A percentile compares a stretch with the other conserved stretches of the same genome.
These are phyloP conservation scores for Vicia sativa DNA, from an alignment of 306 rosid genomes.

Conservation along the genomic window DNA sequence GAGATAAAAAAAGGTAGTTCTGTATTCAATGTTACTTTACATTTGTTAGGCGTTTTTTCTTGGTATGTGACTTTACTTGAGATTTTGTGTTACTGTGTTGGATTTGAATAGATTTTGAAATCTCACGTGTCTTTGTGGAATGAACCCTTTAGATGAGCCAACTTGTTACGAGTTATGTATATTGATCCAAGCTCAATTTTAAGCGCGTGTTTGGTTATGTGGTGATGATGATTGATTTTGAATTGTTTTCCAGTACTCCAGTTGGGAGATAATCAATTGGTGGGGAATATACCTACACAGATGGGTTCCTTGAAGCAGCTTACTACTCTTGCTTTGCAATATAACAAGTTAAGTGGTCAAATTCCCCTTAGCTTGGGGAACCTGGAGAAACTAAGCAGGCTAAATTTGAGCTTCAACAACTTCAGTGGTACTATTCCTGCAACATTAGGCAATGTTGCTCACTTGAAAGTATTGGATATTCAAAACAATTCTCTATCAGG, in stretches of 20 bases:
- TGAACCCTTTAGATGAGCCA: neutral
- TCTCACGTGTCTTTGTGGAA: neutral
- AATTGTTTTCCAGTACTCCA: slow-evolving; percentile 58
- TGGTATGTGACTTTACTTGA: neutral
- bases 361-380: slow-evolving; percentile 73
- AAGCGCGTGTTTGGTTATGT: neutral
- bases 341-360: slow-evolving; percentile 64
- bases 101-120: neutral
- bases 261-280: slow-evolving; percentile 77
- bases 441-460: slow-evolving; percentile 48
- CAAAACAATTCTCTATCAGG: slow-evolving; percentile 81
- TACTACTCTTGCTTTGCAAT: slow-evolving; percentile 68
- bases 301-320: slow-evolving; percentile 72
- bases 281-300: slow-evolving; percentile 64
- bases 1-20: neutral
- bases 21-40: neutral
- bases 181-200: slow-evolving; percentile 17
- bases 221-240: neutral
- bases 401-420: slow-evolving; percentile 82
- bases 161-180: neutral
- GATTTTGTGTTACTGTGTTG: neutral
- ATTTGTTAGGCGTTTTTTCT: neutral
- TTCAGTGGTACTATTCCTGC: slow-evolving; percentile 66
- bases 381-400: slow-evolving; percentile 55
- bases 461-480: slow-evolving; percentile 59